A percentile compares a stretch with the other conserved stretches of the same genome.
phyloP scores from a whole-genome alignment of 1,139 yeast species.

The Ogataea hybrid region DNA sequence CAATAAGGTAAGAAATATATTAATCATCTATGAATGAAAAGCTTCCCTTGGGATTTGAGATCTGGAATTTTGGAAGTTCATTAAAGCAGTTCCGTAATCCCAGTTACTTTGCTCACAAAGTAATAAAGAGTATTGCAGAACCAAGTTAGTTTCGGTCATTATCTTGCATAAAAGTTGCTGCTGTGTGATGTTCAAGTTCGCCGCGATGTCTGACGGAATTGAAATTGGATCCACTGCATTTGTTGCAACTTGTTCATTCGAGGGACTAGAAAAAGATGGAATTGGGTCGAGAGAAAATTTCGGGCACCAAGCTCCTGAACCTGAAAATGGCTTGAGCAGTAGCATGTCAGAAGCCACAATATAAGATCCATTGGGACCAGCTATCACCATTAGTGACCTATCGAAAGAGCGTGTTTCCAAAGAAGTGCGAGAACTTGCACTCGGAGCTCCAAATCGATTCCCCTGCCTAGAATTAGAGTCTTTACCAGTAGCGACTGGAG shows the following conservation, averaged over 20 bases:
- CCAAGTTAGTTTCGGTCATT: conserved; percentile 72
- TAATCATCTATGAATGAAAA: conserved; percentile 22
- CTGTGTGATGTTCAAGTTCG: conserved; percentile 53
- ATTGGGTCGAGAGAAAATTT: not conserved
- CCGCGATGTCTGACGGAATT: conserved; percentile 52
- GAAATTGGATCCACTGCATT: not conserved
- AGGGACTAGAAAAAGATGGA: no score
- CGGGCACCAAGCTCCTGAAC: conserved; percentile 54
- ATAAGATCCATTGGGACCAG: conserved; percentile 66
- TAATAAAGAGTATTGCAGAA: conserved; percentile 76
- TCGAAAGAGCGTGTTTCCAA: conserved; percentile 77
- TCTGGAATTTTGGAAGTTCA: conserved; percentile 67
- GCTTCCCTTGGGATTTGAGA: conserved; percentile 60
- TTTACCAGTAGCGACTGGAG: conserved; percentile 35
- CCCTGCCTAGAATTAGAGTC: conserved; percentile 13
- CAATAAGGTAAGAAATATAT: no score
- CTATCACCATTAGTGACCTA: conserved; percentile 76
- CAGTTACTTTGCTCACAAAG: conserved; percentile 87
- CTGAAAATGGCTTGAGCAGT: conserved; percentile 62
- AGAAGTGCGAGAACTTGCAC: conserved; percentile 36
- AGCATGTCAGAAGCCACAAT: conserved; percentile 84
- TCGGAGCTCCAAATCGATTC: conserved; percentile 25
- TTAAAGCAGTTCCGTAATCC: conserved; percentile 70
- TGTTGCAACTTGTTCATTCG: not conserved
- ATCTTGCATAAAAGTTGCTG: conserved; percentile 65